Evolutionary conservation across 257 asterid species (phyloP).

Genomic region (Lycium barbarum): DNA sequence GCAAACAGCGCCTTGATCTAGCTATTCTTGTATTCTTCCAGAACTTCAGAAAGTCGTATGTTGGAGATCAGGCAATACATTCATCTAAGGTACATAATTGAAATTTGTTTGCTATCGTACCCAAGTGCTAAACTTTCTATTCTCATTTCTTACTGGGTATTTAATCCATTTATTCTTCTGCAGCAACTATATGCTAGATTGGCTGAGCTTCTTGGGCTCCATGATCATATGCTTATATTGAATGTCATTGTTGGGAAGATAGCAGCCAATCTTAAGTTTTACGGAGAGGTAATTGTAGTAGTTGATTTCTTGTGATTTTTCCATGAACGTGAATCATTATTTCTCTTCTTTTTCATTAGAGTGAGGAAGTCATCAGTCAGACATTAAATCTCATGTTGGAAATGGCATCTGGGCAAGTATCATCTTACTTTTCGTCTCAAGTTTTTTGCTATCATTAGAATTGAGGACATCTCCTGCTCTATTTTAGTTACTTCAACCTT

Average conservation of each 20-base stretch:
- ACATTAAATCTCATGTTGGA: constrained; percentile 90
- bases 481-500: not conserved
- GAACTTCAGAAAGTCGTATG: constrained; percentile 87
- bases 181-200: constrained; percentile 97
- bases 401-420: constrained; percentile 92
- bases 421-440: constrained; percentile 33
- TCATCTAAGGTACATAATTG: constrained; percentile 77
- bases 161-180: constrained; percentile 42
- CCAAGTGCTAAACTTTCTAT: constrained; percentile 33
- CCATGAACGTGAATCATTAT: not conserved
- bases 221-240: constrained; percentile 89
- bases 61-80: constrained; percentile 98
- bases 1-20: constrained; percentile 95
- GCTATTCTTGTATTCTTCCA: constrained; percentile 95
- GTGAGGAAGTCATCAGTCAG: constrained; percentile 90
- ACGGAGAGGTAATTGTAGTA: constrained; percentile 66
- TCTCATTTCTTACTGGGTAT: constrained; percentile 3
- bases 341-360: constrained; percentile 48
- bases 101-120: constrained; percentile 16
- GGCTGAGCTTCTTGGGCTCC: constrained; percentile 95
- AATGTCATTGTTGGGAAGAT: constrained; percentile 85
- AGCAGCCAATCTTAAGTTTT: constrained; percentile 91
- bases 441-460: not conserved
- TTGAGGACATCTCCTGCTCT: not conserved
- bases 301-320: constrained; percentile 25